Evolutionary conservation across 1,284 basidiomycete species (phyloP).

Genomic region (Fomitopsis betulina): DNA sequence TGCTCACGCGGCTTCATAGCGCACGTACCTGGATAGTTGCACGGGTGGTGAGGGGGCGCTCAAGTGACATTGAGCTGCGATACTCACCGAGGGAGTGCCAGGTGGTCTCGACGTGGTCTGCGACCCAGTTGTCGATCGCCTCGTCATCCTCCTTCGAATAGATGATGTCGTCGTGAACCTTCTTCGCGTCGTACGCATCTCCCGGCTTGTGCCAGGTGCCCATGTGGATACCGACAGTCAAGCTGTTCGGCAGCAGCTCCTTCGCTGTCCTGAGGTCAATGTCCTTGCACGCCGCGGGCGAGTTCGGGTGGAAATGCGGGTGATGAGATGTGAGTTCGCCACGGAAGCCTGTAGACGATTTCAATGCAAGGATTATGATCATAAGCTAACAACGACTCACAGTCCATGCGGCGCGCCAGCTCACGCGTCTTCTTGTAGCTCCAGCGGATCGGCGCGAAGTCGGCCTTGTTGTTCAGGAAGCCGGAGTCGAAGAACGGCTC

Average conservation of each 20-base stretch:
- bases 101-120: constrained; percentile 69
- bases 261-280: constrained; percentile 69
- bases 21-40: constrained; percentile 28
- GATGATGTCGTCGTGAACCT: constrained; percentile 61
- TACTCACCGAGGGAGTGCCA: constrained; percentile 63
- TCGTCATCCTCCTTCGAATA: constrained; percentile 62
- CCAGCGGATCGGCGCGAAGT: constrained; percentile 74
- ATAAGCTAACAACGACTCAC: constrained; percentile 24
- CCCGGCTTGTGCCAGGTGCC: constrained; percentile 60
- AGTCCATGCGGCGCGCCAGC: constrained; percentile 68
- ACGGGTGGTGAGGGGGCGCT: constrained; percentile 49
- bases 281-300: constrained; percentile 52
- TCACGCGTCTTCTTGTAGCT: constrained; percentile 73
- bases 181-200: constrained; percentile 48
- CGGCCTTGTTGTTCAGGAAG: constrained; percentile 74
- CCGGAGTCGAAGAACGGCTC: constrained; percentile 66
- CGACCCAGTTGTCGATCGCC: constrained; percentile 66
- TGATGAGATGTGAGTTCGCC: constrained; percentile 70
- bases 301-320: constrained; percentile 68
- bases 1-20: constrained; percentile 75
- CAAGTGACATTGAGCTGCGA: constrained; percentile 20
- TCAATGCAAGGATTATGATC: neutral
- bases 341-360: constrained; percentile 45
- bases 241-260: constrained; percentile 51
- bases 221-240: constrained; percentile 73